These are phyloP conservation scores for Suillus weaverae DNA, from an alignment of 768 basidiomycete genomes.

Conservation along the genomic window DNA sequence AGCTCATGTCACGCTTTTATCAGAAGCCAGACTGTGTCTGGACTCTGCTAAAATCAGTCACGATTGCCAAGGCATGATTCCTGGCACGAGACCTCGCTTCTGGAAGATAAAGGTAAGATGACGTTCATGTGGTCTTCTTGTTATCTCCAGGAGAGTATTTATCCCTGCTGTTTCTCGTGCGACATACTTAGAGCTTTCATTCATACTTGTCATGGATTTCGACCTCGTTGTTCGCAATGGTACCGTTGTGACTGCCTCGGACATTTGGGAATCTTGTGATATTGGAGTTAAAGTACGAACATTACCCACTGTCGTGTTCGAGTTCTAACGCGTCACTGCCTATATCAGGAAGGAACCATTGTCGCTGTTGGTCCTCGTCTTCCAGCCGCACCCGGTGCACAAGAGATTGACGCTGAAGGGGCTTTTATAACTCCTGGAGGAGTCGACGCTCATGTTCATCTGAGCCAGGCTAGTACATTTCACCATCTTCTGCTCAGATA, in stretches of 20 bases:
- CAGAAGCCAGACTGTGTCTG: not conserved
- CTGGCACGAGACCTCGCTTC: constrained; percentile 6
- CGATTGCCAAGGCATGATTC: not conserved
- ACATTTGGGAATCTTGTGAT: constrained; percentile 21
- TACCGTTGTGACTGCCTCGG: constrained; percentile 19
- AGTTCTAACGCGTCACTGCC: not conserved
- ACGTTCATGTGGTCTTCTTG: not conserved
- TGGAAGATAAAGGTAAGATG: not conserved
- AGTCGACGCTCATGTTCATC: constrained; percentile 38
- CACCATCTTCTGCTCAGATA: not conserved
- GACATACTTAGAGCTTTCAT: not conserved
- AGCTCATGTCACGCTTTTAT: not conserved
- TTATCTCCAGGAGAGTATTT: constrained; percentile 6
- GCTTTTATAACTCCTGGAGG: constrained; percentile 37
- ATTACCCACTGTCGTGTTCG: too few species aligned
- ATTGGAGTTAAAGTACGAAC: constrained; percentile 29
- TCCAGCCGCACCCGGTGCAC: constrained; percentile 16
- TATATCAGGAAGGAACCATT: constrained; percentile 29
- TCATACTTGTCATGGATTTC: constrained; percentile 12
- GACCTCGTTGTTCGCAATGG: constrained; percentile 17
- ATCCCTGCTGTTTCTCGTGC: not conserved
- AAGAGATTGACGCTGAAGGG: constrained; percentile 37
- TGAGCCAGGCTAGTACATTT: constrained; percentile 24
- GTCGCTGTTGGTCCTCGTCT: constrained; percentile 22
- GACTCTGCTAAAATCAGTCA: not conserved